Percentiles rank a stretch among this genome's conserved stretches.
These are phyloP conservation scores for Tanacetum coccineum DNA, from an alignment of 129 eudicot species.

Conservation along the genomic window DNA sequence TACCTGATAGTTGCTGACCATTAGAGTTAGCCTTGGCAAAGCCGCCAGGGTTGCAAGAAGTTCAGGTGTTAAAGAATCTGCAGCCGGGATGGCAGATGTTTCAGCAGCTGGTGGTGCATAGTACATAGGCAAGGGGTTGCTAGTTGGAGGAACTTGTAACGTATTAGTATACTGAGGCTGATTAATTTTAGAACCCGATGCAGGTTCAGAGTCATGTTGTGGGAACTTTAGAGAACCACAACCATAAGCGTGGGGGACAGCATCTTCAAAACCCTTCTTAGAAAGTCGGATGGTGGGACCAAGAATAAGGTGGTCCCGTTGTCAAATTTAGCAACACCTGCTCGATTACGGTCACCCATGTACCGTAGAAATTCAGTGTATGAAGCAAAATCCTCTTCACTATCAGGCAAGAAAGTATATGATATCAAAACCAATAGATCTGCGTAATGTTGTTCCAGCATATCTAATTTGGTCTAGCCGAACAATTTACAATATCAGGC, in stretches of 20 bases:
- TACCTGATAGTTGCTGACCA: conserved; percentile 26
- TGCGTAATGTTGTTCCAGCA: conserved; percentile 70
- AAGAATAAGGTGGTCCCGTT: conserved; percentile 89
- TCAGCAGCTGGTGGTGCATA: conserved; percentile 22
- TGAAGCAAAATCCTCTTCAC: conserved; percentile 88
- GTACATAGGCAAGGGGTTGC: conserved; percentile 23
- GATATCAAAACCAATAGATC: conserved; percentile 68
- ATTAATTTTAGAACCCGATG: conserved; percentile 23
- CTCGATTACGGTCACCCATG: conserved; percentile 70
- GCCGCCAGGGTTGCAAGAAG: conserved; percentile 69
- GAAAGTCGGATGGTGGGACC: conserved; percentile 95
- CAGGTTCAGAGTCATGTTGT: conserved; percentile 27
- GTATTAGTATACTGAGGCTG: conserved; percentile 44
- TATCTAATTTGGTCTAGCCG: conserved; percentile 85
- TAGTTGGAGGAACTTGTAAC: conserved; percentile 25
- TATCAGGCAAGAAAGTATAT: conserved; percentile 81
- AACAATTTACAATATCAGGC: conserved; percentile 75
- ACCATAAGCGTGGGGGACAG: conserved; percentile 89
- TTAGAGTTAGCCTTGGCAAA: conserved; percentile 39
- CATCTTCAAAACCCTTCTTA: conserved; percentile 54
- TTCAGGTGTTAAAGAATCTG: conserved; percentile 71
- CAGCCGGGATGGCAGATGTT: conserved; percentile 35
- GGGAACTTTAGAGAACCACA: conserved; percentile 75
- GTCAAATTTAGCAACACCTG: conserved; percentile 86
- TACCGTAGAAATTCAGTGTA: conserved; percentile 80